Evolutionary conservation across 129 eudicot genomes (phyloP).

Genomic region (Centrapalus pauciflorus): DNA sequence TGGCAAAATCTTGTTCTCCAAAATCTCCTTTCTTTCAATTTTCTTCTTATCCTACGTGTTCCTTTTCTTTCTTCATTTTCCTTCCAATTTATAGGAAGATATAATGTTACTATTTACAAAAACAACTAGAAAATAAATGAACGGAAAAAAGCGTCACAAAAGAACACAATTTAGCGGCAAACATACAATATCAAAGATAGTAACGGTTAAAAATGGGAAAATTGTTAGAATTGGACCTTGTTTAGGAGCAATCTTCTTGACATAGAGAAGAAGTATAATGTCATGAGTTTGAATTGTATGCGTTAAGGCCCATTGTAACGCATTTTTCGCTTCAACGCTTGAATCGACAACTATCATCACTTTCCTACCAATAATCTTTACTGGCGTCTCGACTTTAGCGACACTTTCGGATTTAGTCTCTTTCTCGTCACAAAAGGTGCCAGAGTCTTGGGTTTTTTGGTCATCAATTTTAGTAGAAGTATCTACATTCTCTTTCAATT

Average conservation of each 20-base stretch:
- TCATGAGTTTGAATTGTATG: constrained; percentile 74
- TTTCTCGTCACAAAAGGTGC: neutral
- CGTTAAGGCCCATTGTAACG: constrained; percentile 80
- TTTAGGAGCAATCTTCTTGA: constrained; percentile 42
- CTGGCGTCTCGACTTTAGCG: constrained; percentile 7
- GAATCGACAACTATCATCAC: constrained; percentile 84
- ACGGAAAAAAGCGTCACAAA: neutral
- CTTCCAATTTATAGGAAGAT: too few species aligned
- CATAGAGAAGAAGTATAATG: constrained; percentile 54
- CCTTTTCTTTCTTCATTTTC: too few species aligned
- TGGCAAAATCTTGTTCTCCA: too few species aligned
- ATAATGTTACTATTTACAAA: too few species aligned
- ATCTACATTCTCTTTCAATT: constrained; percentile 23
- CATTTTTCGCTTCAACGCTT: constrained; percentile 58
- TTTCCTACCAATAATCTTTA: constrained; percentile 38
- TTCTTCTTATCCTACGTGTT: too few species aligned
- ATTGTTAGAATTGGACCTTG: constrained; percentile 38
- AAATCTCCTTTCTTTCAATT: too few species aligned
- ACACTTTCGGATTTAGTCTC: constrained; percentile 10
- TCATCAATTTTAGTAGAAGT: constrained; percentile 5
- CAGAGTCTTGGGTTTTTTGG: constrained; percentile 1
- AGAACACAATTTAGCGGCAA: neutral
- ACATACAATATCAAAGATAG: neutral
- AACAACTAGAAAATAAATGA: too few species aligned
- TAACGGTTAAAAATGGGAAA: neutral